phyloP scores from a whole-genome alignment of 345 rosid genomes.

The Diplotaxis tenuifolia region DNA sequence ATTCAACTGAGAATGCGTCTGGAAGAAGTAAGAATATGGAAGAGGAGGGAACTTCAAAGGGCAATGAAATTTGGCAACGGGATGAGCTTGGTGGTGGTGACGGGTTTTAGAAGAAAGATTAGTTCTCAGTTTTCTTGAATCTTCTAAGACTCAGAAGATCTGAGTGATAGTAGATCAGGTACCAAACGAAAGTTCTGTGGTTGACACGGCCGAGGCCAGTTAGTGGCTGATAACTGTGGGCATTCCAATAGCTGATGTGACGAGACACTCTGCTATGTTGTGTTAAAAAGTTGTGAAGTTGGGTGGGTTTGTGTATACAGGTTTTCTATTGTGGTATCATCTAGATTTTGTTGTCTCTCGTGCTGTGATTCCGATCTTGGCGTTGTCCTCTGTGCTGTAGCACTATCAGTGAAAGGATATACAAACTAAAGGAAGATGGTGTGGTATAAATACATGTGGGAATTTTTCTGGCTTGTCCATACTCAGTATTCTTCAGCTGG shows the following conservation, averaged over 20 bases:
- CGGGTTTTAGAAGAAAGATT: conserved; percentile 62
- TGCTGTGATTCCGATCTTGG: background rate
- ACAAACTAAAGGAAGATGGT: background rate
- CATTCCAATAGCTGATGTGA: background rate
- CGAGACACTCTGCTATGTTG: background rate
- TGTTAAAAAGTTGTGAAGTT: background rate
- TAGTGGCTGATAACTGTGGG: conserved; percentile 9
- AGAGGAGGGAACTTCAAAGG: conserved; percentile 62
- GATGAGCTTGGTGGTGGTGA: conserved; percentile 57
- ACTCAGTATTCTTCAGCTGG: conserved; percentile 3
- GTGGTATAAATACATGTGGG: conserved; percentile 10
- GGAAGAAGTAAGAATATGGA: conserved; percentile 53
- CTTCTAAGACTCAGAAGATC: conserved; percentile 22
- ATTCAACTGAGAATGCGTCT: conserved; percentile 52
- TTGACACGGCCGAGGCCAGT: background rate
- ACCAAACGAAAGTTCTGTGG: background rate
- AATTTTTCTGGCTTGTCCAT: conserved; percentile 1
- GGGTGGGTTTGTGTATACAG: conserved; percentile 16
- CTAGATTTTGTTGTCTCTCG: background rate
- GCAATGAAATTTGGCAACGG: conserved; percentile 48
- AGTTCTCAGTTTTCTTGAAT: conserved; percentile 30
- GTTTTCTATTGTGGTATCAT: background rate
- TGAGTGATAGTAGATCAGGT: conserved; percentile 14
- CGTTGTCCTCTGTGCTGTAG: background rate
- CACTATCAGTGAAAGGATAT: conserved; percentile 2